Percentiles rank a stretch among this genome's conserved stretches.
These are phyloP conservation scores for Crotalaria pallida DNA, from an alignment of 306 rosid species.

Conservation along the genomic window DNA sequence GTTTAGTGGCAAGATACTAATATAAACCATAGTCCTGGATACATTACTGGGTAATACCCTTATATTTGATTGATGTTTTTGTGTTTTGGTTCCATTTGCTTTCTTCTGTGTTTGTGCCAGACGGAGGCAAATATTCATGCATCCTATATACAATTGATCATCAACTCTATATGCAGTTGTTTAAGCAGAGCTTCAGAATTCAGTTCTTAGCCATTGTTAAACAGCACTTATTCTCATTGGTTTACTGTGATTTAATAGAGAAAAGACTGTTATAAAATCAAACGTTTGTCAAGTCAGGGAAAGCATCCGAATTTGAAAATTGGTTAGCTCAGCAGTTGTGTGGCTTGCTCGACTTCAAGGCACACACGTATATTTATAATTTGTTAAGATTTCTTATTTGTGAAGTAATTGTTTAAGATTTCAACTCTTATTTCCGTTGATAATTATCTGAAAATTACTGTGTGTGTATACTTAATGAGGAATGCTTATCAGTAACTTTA, in stretches of 20 bases:
- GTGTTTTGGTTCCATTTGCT: neutral
- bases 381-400: too few relatives aligned
- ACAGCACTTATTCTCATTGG: neutral
- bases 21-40: neutral
- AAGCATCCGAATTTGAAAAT: neutral
- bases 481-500: too few relatives aligned
- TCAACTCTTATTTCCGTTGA: too few relatives aligned
- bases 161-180: neutral
- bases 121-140: neutral
- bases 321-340: neutral
- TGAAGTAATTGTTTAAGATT: too few relatives aligned
- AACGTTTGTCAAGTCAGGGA: neutral
- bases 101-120: neutral
- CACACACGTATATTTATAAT: too few relatives aligned
- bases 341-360: neutral
- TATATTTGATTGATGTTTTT: neutral
- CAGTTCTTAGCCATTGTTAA: too few relatives aligned
- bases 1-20: neutral
- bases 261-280: neutral
- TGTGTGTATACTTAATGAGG: too few relatives aligned
- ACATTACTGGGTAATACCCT: neutral
- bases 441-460: too few relatives aligned
- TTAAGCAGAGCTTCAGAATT: neutral
- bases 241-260: neutral
- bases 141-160: neutral